Conservation (phyloP, 2,329 filamentous ascomycete species). For the Fusarium sp. region DNA sequence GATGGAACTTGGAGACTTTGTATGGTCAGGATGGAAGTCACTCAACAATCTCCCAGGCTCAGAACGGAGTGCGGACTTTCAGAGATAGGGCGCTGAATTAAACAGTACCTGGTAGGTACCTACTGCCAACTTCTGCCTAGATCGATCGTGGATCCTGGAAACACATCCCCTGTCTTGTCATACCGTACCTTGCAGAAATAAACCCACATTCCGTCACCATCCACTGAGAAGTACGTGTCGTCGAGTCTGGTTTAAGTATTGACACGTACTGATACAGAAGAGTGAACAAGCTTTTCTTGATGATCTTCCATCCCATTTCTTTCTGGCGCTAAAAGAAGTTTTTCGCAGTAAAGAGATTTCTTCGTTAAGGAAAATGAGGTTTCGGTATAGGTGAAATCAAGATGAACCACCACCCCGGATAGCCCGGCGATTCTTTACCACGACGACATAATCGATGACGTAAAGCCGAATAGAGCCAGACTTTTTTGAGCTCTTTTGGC, state of each 20-base stretch:
- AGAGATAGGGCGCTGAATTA: not conserved
- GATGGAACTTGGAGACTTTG: conserved; percentile 8
- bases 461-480: conserved; percentile 16
- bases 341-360: not conserved
- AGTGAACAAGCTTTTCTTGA: conserved; percentile 25
- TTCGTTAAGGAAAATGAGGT: not conserved
- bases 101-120: conserved; percentile 23
- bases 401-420: conserved; percentile 19
- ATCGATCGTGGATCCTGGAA: conserved; percentile 40
- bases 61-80: not conserved
- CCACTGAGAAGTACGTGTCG: conserved; percentile 24
- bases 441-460: conserved; percentile 38
- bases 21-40: not conserved
- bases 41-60: conserved; percentile 2
- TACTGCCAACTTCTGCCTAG: conserved; percentile 14
- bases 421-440: conserved; percentile 32
- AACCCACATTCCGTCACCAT: conserved; percentile 38
- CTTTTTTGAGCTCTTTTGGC: conserved; percentile 16
- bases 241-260: conserved; percentile 10
- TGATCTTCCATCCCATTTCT: not conserved
- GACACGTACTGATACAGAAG: conserved; percentile 13
- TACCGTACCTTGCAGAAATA: conserved; percentile 37
- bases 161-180: conserved; percentile 22
- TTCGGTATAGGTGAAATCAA: conserved; percentile 3
- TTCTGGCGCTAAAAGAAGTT: not conserved